Evolutionary conservation across 2,329 filamentous ascomycete genomes (phyloP), one percentile per base, ranked within the genome.

Genomic region (Albifimbria verrucaria): DNA sequence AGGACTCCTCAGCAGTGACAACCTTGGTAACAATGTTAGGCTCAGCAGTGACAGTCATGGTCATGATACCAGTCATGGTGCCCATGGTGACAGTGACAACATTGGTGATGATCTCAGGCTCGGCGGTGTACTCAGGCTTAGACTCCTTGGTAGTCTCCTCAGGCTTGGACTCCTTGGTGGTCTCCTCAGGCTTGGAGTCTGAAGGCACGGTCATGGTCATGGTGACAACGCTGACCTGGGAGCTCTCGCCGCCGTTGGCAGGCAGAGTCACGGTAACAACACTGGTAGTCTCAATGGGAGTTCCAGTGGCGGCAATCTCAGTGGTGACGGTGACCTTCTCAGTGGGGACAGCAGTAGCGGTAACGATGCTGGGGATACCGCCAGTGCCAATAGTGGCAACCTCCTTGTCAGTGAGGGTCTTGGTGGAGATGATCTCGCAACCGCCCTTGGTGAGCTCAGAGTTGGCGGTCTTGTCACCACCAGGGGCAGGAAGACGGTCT

Each of bases 371-470:
- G 3, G 44, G 44, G n/a, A 62, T 56, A 26, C 60, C 51, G 18
- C 56, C 58, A 18, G 58, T 60, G 41, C 62, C 62, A 45, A 65
- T 52, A 23, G 59, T 57, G 28, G 60, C 63, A 45, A 62, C 56
- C 54, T 64, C 62, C 3, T 58, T 56, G 24, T 61, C 62, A 52
- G 62, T 64, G 45, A 64, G 59, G 22, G 59, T 65, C 22, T 56
- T 60, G 41, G 59, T 63, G 36, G 55, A 58, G 54, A 64, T 62
- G 46, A 64, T 61, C 50, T 55, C 55, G 20, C 55, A 56, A 11
- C 60, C 62, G 17, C 52, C 51, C 41, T 56, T 58, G 25, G 63
- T 55, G 48, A 52, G 54, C n/a, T 58, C 49, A 51, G 50, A 43
- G 39, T 54, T 53, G 25, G 50, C 52, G 18, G 54, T 55, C 20